Base-by-base conservation (phyloP, 257 asterid genomes). In the Penstemon newberryi region DNA sequence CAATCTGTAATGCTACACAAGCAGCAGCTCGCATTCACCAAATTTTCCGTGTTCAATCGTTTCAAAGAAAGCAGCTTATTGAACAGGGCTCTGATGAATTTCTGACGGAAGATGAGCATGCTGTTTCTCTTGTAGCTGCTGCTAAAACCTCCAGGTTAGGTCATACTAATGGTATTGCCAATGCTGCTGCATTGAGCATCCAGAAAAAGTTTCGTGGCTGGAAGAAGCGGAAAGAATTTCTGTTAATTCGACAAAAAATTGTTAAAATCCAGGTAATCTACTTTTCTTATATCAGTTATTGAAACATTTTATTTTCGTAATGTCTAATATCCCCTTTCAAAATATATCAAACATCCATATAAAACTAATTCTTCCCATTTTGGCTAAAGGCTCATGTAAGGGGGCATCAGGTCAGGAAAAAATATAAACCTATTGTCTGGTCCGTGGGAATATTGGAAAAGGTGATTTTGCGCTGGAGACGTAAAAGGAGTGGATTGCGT, bases 161-260 rank as follows among this genome's bases (percentile, higher is more conserved):
- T 69, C 81, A 71, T 63, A 56, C 81, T 68, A 84, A 81, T 60
- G 78, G 89, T 56, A 72, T 47, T 81, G 84, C 78, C 72, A 86
- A 84, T 77, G 79, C 89, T 73, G 98, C 98, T 72, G 98, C 98
- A 49, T 19, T 73, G 65, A 84, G 76, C 52, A 92, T 92, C 75
- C 98, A 92, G 90, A 92, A 92, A 72, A 92, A 87, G 78, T 92
- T 75, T 65, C 98, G 98, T 67, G 97, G 98, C 62, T 92, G 95
- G 95, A 88, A 80, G 82, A 90, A 82, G 83, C 82, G 97, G 25
- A 86, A 81, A 75, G 97, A 90, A 56, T 92, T 82, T 75, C 80
- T 92, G 57, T 70, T 85, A 11, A 85, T 90, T 56, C 86, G 95
- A 47, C 85, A 90, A 80, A 88, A 89, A 69, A 83, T 92, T 76